Conservation (phyloP, 78 protist genomes). For the Acrasis kona region DNA sequence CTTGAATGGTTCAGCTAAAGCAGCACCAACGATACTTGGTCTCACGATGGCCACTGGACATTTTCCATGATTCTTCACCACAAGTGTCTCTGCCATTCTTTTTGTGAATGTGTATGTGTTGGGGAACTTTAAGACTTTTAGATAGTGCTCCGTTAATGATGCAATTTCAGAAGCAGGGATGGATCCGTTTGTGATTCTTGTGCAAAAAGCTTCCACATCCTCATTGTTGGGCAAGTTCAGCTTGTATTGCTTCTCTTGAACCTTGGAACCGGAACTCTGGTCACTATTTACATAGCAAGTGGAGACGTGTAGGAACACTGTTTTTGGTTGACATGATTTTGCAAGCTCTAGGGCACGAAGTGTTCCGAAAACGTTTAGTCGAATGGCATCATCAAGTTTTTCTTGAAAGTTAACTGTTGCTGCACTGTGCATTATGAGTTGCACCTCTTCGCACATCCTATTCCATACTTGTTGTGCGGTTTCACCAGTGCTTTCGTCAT, state of each 20-base stretch:
- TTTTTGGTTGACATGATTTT: conserved; percentile 14
- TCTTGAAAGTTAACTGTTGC: conserved; percentile 68
- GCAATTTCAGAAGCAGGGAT: too few species aligned
- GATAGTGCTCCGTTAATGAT: background rate
- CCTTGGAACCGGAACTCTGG: too few species aligned
- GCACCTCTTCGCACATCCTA: conserved; percentile 16
- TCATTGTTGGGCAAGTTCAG: conserved; percentile 42
- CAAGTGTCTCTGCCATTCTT: conserved; percentile 53
- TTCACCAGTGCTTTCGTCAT: background rate
- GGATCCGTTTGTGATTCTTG: background rate
- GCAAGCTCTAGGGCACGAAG: conserved; percentile 44
- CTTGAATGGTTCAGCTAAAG: conserved; percentile 52
- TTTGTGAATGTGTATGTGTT: conserved; percentile 80
- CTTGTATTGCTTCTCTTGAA: conserved; percentile 50
- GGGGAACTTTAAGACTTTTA: conserved; percentile 38
- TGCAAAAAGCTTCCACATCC: conserved; percentile 19
- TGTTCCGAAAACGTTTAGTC: conserved; percentile 29
- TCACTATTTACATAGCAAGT: conserved; percentile 67
- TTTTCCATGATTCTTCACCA: background rate
- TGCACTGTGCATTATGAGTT: conserved; percentile 54
- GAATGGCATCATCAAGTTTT: background rate
- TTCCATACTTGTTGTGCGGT: background rate
- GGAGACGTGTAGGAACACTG: conserved; percentile 60
- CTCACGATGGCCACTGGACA: conserved; percentile 57
- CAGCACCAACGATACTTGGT: conserved; percentile 71